phyloP scores from a whole-genome alignment of 495 filamentous ascomycete genomes.

The Hyaloscypha variabilis region DNA sequence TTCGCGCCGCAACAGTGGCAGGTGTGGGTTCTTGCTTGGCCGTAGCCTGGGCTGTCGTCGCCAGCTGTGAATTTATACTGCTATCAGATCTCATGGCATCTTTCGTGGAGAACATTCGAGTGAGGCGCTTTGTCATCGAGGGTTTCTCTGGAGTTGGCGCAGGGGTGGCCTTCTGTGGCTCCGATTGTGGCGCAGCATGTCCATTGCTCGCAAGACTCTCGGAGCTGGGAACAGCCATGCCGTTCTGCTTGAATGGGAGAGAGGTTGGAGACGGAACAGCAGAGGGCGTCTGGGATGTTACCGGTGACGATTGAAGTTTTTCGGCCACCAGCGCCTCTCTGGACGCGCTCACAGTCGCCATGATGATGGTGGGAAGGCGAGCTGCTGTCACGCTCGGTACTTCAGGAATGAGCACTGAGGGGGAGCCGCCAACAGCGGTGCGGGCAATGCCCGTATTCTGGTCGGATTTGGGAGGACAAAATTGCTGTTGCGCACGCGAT shows the following conservation, averaged over 20 bases:
- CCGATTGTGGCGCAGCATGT: conserved; percentile 28
- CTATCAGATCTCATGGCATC: conserved; percentile 36
- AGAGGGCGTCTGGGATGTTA: conserved; percentile 28
- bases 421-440: conserved; percentile 25
- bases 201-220: conserved; percentile 31
- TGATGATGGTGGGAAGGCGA: conserved; percentile 12
- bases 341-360: conserved; percentile 26
- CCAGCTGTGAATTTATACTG: conserved; percentile 36
- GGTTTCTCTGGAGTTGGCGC: conserved; percentile 39
- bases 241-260: conserved; percentile 9
- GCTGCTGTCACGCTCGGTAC: not conserved
- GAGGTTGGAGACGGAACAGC: conserved; percentile 23
- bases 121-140: conserved; percentile 59
- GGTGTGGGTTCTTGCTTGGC: conserved; percentile 27
- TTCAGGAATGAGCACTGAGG: not conserved
- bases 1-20: conserved; percentile 12
- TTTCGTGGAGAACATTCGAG: conserved; percentile 59
- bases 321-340: conserved; percentile 20
- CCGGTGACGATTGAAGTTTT: conserved; percentile 22
- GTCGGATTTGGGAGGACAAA: conserved; percentile 3
- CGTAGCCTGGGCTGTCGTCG: not conserved
- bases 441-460: conserved; percentile 24
- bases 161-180: conserved; percentile 34
- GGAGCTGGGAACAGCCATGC: conserved; percentile 13
- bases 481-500: not conserved